Evolutionary conservation across 2,329 filamentous ascomycete species (phyloP).

Genomic region (Arthrinium puccinioides): DNA sequence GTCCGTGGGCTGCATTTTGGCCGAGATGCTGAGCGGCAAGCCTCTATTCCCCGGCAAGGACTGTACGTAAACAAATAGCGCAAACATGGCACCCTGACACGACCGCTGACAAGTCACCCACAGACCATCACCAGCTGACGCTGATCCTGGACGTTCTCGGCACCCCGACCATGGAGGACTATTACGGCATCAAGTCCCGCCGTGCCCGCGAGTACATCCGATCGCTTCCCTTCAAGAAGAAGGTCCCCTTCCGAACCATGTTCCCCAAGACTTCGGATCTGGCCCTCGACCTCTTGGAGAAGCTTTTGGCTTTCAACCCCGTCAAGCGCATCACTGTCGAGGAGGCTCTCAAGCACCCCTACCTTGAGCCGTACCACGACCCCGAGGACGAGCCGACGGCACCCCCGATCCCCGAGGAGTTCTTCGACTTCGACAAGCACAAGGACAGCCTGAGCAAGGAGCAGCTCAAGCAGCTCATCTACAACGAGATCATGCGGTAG

Average conservation of each 20-base stretch:
- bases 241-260: slow-evolving; percentile 93
- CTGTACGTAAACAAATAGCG: slow-evolving; percentile 52
- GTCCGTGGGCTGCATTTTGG: slow-evolving; percentile 96
- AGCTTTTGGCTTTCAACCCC: slow-evolving; percentile 94
- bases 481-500: slow-evolving; percentile 83
- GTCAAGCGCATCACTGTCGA: slow-evolving; percentile 98
- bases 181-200: slow-evolving; percentile 98
- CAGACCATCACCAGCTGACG: slow-evolving; percentile 96
- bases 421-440: slow-evolving; percentile 99
- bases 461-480: slow-evolving; percentile 95
- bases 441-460: slow-evolving; percentile 98
- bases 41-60: slow-evolving; percentile 97
- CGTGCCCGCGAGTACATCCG: slow-evolving; percentile 97
- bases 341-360: slow-evolving; percentile 93
- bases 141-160: slow-evolving; percentile 95
- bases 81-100: slow-evolving; percentile 8
- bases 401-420: slow-evolving; percentile 93
- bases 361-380: slow-evolving; percentile 97
- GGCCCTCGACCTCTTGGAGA: slow-evolving; percentile 89
- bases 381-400: slow-evolving; percentile 97
- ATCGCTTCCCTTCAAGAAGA: slow-evolving; percentile 98
- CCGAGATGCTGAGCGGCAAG: slow-evolving; percentile 98
- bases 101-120: too few species aligned
- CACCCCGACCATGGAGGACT: slow-evolving; percentile 98
- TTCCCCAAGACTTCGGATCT: slow-evolving; percentile 99